These are phyloP conservation scores for Lentinula raphanica DNA, from an alignment of 768 basidiomycete species.

Conservation along the genomic window DNA sequence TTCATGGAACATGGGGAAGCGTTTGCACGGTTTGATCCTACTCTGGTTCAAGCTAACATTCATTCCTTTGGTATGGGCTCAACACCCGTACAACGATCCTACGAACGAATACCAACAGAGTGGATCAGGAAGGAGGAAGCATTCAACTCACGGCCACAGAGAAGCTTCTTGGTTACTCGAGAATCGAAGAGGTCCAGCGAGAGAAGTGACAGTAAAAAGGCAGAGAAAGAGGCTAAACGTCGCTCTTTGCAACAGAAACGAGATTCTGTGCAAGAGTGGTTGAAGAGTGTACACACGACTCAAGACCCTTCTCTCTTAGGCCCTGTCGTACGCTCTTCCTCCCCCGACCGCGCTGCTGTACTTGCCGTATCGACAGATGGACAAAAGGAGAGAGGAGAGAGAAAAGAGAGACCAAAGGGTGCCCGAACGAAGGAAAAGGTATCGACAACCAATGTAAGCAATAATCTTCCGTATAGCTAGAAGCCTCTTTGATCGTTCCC, in stretches of 20 bases:
- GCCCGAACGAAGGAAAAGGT: no score
- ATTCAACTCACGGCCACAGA: not conserved
- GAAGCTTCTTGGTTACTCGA: not conserved
- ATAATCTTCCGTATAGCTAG: not conserved
- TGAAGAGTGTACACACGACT: not conserved
- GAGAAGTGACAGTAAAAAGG: not conserved
- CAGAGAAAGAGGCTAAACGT: not conserved
- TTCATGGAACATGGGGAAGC: not conserved
- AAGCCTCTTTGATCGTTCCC: no score
- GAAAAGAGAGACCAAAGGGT: not conserved
- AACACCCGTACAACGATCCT: not conserved
- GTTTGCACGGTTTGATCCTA: not conserved
- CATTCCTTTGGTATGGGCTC: not conserved
- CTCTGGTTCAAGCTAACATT: not conserved
- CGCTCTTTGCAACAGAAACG: not conserved
- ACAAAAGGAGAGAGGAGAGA: not conserved
- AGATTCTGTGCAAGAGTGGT: not conserved
- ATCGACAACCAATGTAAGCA: no score
- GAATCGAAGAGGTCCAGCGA: not conserved
- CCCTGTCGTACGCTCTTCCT: not conserved
- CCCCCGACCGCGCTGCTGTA: not conserved
- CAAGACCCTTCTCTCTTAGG: not conserved
- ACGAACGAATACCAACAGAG: not conserved
- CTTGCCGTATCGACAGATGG: not conserved
- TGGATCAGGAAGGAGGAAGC: not conserved